Percentiles rank a stretch among this genome's conserved stretches.
Conservation (phyloP, 176 grass and related monocot genomes). For the Neostapfia colusana region DNA sequence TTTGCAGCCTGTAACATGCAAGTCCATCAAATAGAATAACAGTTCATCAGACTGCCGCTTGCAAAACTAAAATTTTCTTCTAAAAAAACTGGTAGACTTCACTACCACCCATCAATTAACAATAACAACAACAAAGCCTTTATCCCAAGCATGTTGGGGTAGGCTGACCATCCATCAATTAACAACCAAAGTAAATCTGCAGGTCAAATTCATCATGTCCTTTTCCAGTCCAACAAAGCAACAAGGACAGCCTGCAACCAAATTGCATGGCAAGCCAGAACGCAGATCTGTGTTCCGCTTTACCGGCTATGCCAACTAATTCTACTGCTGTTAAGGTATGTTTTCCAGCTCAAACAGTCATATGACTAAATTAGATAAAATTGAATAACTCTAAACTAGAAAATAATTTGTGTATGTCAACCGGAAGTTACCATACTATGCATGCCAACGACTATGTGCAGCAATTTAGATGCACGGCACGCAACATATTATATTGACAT, state of each 20-base stretch:
- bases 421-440: no score
- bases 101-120: no score
- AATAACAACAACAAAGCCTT: no score
- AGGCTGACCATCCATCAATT: not conserved
- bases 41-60: not conserved
- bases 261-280: conserved; percentile 22
- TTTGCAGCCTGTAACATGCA: not conserved
- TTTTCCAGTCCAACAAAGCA: conserved; percentile 10
- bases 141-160: no score
- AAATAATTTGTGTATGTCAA: not conserved
- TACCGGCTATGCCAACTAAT: not conserved
- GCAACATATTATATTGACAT: not conserved
- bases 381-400: not conserved
- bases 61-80: not conserved
- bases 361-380: conserved; percentile 14
- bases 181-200: conserved; percentile 12
- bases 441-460: not conserved
- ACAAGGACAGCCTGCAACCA: conserved; percentile 7
- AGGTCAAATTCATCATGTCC: not conserved
- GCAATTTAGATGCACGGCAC: not conserved
- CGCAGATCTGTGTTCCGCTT: not conserved
- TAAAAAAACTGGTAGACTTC: not conserved
- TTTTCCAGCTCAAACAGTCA: conserved; percentile 12
- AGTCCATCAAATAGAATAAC: not conserved
- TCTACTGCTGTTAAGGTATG: not conserved